Base-by-base conservation (phyloP, 2,329 filamentous ascomycete genomes). In the Botrytis squamosa region DNA sequence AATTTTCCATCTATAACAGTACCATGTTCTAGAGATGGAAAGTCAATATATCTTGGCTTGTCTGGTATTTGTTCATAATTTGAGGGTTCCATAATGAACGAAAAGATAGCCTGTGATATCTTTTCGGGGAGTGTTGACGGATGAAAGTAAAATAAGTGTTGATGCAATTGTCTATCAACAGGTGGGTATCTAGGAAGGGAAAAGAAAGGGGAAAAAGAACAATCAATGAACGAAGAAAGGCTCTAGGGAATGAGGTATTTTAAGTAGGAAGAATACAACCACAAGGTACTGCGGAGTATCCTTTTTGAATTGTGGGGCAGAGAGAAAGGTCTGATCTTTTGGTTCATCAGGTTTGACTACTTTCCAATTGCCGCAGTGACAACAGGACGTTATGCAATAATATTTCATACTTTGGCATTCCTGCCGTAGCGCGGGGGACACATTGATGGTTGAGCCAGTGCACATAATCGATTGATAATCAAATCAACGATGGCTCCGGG, bases 1-100 rank as follows among this genome's bases (percentile, higher is more conserved):
- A 85, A 86, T 76, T 87, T 87, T 70, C 89, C 90, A 82, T 91
- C 86, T 72, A 76, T 63, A 33, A 76, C 72, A 9, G 78, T 80
- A 9, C 79, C 80, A 68, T 73, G 74, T 42, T 80, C 78, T 16
- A 82, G 70, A 29, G 70, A 74, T 8, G 79, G 79, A 65, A 82
- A 82, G 25, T 79, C 67, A 33, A 82, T 77, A 60, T 82, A 82
- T 70, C 73, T 77, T 29, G 80, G 79, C 71, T 77, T 71, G 18
- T 79, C 79, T 38, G 77, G 75, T 36, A 75, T 74, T 44, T 77
- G 49, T 36, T 72, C 73, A 25, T 75, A 49, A 55, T 74, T 77
- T 63, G 75, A 77, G n/a, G 76, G 70, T 40, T 77, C 77, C 79
- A 80, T 80, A 46, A 36, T 77, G 74, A 52, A 38, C 6, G 36